Percentiles rank a stretch among this genome's conserved stretches.
phyloP scores from a whole-genome alignment of 2,329 filamentous ascomycete species.

The Fusarium pseudonygamai region DNA sequence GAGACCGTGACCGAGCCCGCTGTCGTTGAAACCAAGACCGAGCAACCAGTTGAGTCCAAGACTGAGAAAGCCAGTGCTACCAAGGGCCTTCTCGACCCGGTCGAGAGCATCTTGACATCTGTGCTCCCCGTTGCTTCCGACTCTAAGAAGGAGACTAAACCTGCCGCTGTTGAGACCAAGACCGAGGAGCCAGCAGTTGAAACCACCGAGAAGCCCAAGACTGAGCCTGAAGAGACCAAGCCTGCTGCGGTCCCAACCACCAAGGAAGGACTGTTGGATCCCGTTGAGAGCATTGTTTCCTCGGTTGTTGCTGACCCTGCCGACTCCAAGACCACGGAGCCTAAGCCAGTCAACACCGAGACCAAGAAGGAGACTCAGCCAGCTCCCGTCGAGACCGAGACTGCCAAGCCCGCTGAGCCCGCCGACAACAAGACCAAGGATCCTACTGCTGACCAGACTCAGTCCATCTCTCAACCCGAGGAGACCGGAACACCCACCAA shows the following conservation, averaged over 20 bases:
- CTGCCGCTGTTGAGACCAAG: not conserved
- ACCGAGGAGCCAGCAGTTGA: conserved; percentile 4
- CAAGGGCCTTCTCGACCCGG: conserved; percentile 19
- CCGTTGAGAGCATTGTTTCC: conserved; percentile 31
- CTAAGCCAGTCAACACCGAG: conserved; percentile 6
- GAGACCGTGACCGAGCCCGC: conserved; percentile 8
- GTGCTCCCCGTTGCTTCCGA: conserved; percentile 2
- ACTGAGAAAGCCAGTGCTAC: conserved; percentile 6
- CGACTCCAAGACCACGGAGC: conserved; percentile 13
- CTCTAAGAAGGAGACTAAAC: not conserved
- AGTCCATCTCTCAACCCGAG: conserved; percentile 9
- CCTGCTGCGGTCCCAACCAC: conserved; percentile 9
- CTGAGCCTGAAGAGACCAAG: conserved; percentile 5
- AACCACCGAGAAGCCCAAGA: conserved; percentile 2
- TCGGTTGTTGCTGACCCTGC: conserved; percentile 18
- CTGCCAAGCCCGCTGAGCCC: conserved; percentile 16
- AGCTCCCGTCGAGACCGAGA: conserved; percentile 6
- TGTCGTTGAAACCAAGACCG: not conserved
- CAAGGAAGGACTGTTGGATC: conserved; percentile 31
- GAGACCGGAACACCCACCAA: conserved; percentile 18
- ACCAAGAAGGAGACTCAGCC: not conserved
- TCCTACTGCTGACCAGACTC: conserved; percentile 16
- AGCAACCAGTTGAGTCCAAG: conserved; percentile 13
- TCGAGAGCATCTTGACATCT: conserved; percentile 17
- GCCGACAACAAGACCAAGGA: conserved; percentile 13